These are phyloP conservation scores for Eucalyptus grandis DNA, from an alignment of 345 rosid species.

Conservation along the genomic window DNA sequence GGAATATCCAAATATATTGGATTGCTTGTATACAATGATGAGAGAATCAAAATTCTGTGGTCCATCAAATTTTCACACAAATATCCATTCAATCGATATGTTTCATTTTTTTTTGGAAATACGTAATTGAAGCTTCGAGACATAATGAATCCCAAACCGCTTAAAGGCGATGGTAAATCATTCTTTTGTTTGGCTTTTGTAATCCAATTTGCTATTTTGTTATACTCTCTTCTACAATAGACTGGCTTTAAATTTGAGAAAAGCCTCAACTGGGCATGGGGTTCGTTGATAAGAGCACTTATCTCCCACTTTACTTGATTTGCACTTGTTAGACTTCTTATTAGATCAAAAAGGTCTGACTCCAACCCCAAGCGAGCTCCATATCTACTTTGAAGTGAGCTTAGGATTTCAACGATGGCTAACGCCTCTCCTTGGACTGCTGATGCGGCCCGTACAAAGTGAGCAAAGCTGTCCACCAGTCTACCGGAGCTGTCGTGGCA, in stretches of 20 bases:
- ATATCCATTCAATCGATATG: background rate
- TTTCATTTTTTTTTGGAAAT: background rate
- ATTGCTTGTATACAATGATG: background rate
- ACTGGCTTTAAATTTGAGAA: background rate
- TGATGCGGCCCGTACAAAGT: background rate
- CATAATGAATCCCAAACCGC: fast-evolving
- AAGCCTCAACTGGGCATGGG: background rate
- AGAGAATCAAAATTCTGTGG: background rate
- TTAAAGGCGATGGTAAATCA: fast-evolving
- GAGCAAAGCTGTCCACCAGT: background rate
- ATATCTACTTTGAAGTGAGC: background rate
- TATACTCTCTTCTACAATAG: background rate
- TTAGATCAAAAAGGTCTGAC: background rate
- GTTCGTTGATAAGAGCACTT: background rate
- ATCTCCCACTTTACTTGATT: background rate
- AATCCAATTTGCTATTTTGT: background rate
- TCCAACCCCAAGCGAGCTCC: background rate
- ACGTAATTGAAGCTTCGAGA: background rate
- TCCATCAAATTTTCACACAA: background rate
- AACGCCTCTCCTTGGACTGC: background rate
- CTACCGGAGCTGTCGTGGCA: background rate
- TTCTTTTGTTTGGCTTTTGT: background rate
- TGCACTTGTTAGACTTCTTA: background rate
- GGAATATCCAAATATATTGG: background rate
- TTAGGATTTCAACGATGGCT: background rate